These are phyloP conservation scores for Colletotrichum salicis DNA, from an alignment of 2,329 filamentous ascomycete genomes.

Conservation along the genomic window DNA sequence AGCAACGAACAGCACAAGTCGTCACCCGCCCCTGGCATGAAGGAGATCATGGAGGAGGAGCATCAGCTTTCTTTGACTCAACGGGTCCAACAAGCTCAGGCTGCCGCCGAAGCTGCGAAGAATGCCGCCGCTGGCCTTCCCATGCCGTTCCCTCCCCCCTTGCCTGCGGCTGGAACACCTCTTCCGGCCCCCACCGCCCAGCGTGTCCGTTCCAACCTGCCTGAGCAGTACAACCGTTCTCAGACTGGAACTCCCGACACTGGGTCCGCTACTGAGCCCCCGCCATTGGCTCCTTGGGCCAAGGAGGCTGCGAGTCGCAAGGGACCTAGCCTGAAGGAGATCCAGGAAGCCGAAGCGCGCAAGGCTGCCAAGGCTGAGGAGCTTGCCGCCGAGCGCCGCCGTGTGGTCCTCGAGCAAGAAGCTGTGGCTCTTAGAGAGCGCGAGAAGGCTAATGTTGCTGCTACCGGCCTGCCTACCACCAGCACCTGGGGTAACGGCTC, in stretches of 20 bases:
- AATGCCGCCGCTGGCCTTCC: constrained; percentile 73
- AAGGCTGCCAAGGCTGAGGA: constrained; percentile 93
- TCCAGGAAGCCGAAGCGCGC: constrained; percentile 93
- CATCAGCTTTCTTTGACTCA: constrained; percentile 76
- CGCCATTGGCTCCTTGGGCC: constrained; percentile 93
- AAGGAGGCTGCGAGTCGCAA: constrained; percentile 83
- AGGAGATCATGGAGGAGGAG: constrained; percentile 37
- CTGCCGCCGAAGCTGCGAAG: constrained; percentile 56
- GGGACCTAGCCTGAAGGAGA: constrained; percentile 93
- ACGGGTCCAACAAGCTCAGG: constrained; percentile 82
- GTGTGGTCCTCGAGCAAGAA: constrained; percentile 84
- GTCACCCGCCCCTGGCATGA: constrained; percentile 30
- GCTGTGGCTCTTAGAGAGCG: constrained; percentile 67
- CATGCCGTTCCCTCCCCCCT: constrained; percentile 78
- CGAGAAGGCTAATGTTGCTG: constrained; percentile 67
- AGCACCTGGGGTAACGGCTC: constrained; percentile 90
- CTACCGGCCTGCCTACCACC: constrained; percentile 83
- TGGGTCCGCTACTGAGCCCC: constrained; percentile 57
- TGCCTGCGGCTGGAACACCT: constrained; percentile 80
- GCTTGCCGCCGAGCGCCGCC: constrained; percentile 79
- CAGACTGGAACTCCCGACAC: constrained; percentile 80
- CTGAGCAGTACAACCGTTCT: constrained; percentile 77
- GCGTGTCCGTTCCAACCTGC: constrained; percentile 83
- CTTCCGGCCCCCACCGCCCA: constrained; percentile 90
- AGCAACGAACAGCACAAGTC: constrained; percentile 31